Conservation (phyloP, 441 rosid species). For the Raphanus hybrid region DNA sequence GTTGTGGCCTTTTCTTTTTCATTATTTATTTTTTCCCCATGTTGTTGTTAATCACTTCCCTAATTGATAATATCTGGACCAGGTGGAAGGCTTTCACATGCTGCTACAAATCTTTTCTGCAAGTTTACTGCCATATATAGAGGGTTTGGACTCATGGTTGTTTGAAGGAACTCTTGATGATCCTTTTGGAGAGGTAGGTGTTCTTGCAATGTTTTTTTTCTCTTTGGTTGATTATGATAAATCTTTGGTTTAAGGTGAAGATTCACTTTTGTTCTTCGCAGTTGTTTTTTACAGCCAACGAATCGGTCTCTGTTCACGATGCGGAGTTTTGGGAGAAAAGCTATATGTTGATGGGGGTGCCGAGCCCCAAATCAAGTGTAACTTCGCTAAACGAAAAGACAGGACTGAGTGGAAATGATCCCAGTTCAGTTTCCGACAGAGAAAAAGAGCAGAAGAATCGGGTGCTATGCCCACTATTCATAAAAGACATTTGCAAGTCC, state of each 20-base stretch:
- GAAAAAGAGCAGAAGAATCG: constrained; percentile 56
- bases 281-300: constrained; percentile 85
- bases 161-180: constrained; percentile 88
- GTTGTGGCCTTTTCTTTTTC: constrained; percentile 51
- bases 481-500: constrained; percentile 73
- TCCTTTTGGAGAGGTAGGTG: constrained; percentile 88
- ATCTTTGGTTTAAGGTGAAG: constrained; percentile 12
- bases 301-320: constrained; percentile 64
- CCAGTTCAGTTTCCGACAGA: constrained; percentile 48
- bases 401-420: constrained; percentile 50
- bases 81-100: constrained; percentile 87
- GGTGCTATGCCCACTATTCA: constrained; percentile 72
- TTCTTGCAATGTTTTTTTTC: constrained; percentile 10
- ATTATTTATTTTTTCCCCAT: constrained; percentile 12
- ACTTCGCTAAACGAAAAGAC: constrained; percentile 49
- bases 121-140: constrained; percentile 74
- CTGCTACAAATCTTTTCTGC: constrained; percentile 79
- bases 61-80: constrained; percentile 43
- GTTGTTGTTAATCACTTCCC: constrained; percentile 12
- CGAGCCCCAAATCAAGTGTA: constrained; percentile 46
- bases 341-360: constrained; percentile 60
- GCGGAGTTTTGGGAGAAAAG: constrained; percentile 96
- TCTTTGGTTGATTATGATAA: background rate
- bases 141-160: constrained; percentile 90
- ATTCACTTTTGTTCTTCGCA: constrained; percentile 42